Conservation (phyloP, 371 early-diverging fungal species). For the Mucor lusitanicus region DNA sequence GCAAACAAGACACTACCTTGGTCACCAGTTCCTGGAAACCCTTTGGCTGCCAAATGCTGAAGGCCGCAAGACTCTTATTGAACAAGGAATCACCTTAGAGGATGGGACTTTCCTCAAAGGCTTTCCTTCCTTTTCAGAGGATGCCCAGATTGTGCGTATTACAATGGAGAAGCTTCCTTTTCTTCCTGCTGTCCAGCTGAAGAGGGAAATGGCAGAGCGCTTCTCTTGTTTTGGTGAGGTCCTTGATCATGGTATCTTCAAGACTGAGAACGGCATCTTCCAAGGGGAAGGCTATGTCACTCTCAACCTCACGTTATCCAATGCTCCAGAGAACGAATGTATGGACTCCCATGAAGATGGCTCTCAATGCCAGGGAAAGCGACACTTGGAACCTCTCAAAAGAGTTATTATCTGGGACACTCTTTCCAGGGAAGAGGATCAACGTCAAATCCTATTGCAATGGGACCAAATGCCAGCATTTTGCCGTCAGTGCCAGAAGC, state of each 20-base stretch:
- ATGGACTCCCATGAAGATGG: not conserved
- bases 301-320: not conserved
- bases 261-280: not conserved
- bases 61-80: too few species aligned
- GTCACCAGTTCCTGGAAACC: too few species aligned
- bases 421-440: not conserved
- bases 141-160: too few species aligned
- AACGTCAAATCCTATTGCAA: not conserved
- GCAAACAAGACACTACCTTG: too few species aligned
- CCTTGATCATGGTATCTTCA: not conserved
- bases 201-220: too few species aligned
- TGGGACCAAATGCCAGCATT: constrained; percentile 3
- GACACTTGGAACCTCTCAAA: not conserved
- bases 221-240: not conserved
- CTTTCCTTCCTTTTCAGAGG: too few species aligned
- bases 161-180: too few species aligned
- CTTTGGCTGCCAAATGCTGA: too few species aligned
- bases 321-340: not conserved
- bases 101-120: too few species aligned
- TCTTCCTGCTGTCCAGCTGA: too few species aligned
- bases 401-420: not conserved
- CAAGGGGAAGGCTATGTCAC: not conserved
- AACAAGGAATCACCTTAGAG: too few species aligned
- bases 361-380: not conserved
- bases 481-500: not conserved